Base-by-base conservation (phyloP, 2,329 filamentous ascomycete genomes). In the Endoconidiophora polonica region DNA sequence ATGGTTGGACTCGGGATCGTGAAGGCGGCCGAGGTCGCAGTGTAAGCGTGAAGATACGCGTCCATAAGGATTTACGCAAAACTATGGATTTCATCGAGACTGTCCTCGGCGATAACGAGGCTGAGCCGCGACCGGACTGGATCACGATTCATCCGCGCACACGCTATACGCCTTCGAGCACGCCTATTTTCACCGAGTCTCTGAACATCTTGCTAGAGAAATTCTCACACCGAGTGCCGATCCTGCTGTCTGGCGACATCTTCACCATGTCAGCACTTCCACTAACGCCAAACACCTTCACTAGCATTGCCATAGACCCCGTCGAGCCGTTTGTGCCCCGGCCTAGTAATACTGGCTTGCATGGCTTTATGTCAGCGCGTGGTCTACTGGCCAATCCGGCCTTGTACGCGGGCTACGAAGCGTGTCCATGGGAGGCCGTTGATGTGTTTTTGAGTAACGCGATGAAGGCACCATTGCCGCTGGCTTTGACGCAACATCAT, bases 71-170 rank as follows among this genome's bases (percentile, higher is more conserved):
- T 58, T 58, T 83, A 9, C 66, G 70, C 44, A 68, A 65, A 60
- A 77, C 74, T 3, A 68, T 80, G 49, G 73, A 77, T 57, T 83
- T 80, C 58, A 68, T 85, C 48, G 69, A 72, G 49, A 74, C 73
- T 0, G 75, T 84, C 6, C 66, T 83, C 44, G 71, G 70, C 1
- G 70, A 76, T 52, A 61, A 66, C 3, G 63, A 68, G 29, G 60
- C 68, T 54, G 65, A 72, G 7, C 51, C 48, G 7, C 68, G 73
- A 26, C 71, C 81, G 47, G 79, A 83, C 66, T 84, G 77, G 66
- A 66, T 84, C 49, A 83, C 80, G 37, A 77, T 84, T 50, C 81
- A 84, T 60, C 79, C 79, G 2, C 70, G 81, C n/a, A 76, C 73
- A 43, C 68, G 74, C 37, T 66, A 65, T 54, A 83, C 78, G 12